Base-by-base conservation (phyloP, 176 grass and related monocot genomes). In the Phyllostachys edulis region DNA sequence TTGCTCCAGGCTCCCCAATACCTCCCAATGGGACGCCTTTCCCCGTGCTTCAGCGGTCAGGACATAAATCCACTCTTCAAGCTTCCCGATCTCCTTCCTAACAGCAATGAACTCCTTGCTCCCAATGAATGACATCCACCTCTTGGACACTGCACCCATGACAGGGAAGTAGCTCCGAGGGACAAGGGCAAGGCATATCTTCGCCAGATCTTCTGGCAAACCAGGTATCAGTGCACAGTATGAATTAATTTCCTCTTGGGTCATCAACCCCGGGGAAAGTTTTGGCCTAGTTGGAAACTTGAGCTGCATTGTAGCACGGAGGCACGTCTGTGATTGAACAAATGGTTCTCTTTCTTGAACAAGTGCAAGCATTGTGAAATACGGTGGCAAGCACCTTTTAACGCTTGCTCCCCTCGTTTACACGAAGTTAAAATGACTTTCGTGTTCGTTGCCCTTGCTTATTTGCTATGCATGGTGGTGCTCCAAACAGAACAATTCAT, bases 171-270 rank as follows among this genome's bases (percentile, higher is more conserved):
- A 47, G 16, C 71, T 59, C 34, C 71, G 74, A 6, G 86, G 92
- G 21, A 94, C 79, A 21, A 92, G 86, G 0, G 95, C 86, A 45
- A 94, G 80, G 39, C 88, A 92, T 84, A 79, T 32, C 78, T 93
- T 94, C 3, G 90, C 86, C 1, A 94, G 75, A 24, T 97, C 95
- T n/a, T 97, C 92, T 1, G 88, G 95, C 37, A 94, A 87, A 42
- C 87, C 87, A 37, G 92, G 92, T 60, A 97, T 90, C 59, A 93
- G 78, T 4, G 75, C 17, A 3, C 78, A 60, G 23, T 78, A 65
- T 34, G 74, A 23, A 71, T 84, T 46, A 4, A 67, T 75, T 62
- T 80, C 71, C 8, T 77, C 69, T 80, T 79, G 67, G 5, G 24
- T 32, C 69, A 52, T 61, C 20, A 46, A 60, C 26, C 39, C 69